Base-by-base conservation (phyloP, 1,284 basidiomycete genomes). In the Cyathus olla region DNA sequence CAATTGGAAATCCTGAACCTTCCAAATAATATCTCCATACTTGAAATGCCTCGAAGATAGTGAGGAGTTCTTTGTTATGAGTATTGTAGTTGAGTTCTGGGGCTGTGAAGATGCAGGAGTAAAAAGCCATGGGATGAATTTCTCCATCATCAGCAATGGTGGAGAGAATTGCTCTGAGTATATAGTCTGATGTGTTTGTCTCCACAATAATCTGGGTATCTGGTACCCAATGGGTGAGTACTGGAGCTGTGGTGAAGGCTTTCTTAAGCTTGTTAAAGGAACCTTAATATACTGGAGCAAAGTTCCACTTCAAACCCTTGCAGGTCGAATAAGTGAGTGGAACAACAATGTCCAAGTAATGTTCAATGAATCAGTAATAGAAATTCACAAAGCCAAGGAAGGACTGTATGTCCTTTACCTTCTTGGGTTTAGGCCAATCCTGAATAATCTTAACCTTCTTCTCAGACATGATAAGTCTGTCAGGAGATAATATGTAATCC, bases 181-280 rank as follows among this genome's bases (percentile, higher is more conserved):
- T 72, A 56, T 67, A 78, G 60, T 77, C 75, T 3, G 72, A 78
- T 39, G 75, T 67, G 53, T 80, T 70, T 19, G 70, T 72, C 54
- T 73, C 66, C 17, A 85, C 39, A 19, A 56, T 42, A 5, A 56
- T 6, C 21, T 21, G 54, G 5, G 24, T 24, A 15, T 56, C 54
- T 4, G 54, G 40, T 6, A 27, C 22, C 17, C 27, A 56, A 46
- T 56, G 54, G 28, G 54, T 46, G n/a, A 56, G 40, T 13, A 56
- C 22, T 17, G 54, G 40, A 46, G 54, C 40, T 24, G 37, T 10
- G 5, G 42, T 56, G 21, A 56, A 56, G 21, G 54, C 54, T 31
- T 42, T 9, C 28, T 56, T 56, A 22, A 56, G 40, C 8, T 42
- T 28, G 21, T 44, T 46, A 27, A 56, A 46, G 11, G 44, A 6